These are phyloP conservation scores for Coemansia sp. DNA, from an alignment of 192 early-diverging fungal genomes.

Conservation along the genomic window DNA sequence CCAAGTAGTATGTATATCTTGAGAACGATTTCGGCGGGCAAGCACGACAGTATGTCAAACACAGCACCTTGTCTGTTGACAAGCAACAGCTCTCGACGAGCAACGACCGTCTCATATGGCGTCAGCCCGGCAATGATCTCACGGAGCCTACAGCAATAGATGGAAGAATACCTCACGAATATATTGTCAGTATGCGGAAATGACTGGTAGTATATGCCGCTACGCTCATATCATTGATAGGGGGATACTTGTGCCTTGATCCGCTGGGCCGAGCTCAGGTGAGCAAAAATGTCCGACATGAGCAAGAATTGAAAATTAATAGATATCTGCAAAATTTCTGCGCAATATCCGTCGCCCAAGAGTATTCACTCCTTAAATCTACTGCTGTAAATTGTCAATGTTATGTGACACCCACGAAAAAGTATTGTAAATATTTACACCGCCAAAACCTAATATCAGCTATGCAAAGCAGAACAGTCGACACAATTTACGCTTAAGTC, in stretches of 20 bases:
- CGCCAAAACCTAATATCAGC: neutral
- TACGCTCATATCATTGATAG: neutral
- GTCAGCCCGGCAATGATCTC: slow-evolving; percentile 16
- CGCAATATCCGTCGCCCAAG: neutral
- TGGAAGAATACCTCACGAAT: neutral
- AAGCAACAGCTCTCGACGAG: slow-evolving; percentile 7
- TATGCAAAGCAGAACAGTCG: slow-evolving; percentile 25
- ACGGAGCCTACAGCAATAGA: slow-evolving; percentile 10
- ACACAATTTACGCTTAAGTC: slow-evolving; percentile 10
- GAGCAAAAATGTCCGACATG: slow-evolving; percentile 9
- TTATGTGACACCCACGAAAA: neutral
- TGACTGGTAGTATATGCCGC: neutral
- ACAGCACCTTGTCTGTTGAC: neutral
- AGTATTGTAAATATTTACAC: neutral
- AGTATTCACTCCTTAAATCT: neutral
- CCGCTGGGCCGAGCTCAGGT: slow-evolving; percentile 9
- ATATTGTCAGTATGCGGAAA: neutral
- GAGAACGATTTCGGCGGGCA: slow-evolving; percentile 10
- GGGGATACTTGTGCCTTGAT: neutral
- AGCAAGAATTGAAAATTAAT: neutral
- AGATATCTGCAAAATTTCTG: neutral
- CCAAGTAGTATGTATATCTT: slow-evolving; percentile 3
- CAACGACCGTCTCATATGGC: slow-evolving; percentile 14
- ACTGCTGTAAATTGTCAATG: neutral
- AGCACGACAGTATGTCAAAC: slow-evolving; percentile 16